Base-by-base conservation (phyloP, 225 moss, liverwort and hornwort genomes). In the Lunularia cruciata region DNA sequence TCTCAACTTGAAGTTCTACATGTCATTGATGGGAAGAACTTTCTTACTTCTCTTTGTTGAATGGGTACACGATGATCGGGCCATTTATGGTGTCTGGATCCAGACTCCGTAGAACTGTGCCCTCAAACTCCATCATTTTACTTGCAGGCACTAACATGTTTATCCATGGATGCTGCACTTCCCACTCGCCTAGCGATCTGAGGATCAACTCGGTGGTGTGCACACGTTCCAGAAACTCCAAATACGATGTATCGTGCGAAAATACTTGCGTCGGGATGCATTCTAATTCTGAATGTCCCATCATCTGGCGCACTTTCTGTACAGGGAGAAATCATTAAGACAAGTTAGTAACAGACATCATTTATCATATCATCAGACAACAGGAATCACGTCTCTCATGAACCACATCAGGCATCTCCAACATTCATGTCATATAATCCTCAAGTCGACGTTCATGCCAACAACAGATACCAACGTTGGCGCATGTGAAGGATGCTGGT, bases 81-180 rank as follows among this genome's bases (percentile, higher is more conserved):
- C 94, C 94, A 3, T 83, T 88, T 27, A 88, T 81, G 6, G 65
- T 77, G 47, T 48, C 40, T 0, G 70, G 70, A 4, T 72, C 69
- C 1, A 90, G 75, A 59, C 74, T 69, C 57, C 81, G 78, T 67
- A 95, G 75, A 31, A 95, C 88, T 3, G 75, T 79, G 22, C 22
- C 56, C 45, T 95, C 81, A 28, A 95, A 89, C 8, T 67, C 72
- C 1, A 68, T 40, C 47, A 95, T 85, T 45, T 86, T 73, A 0
- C 86, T 84, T 0, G 81, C 86, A 0, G 94, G 91, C 31, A 95
- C 85, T 40, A 95, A 85, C 27, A 95, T 19, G 59, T 95, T 78
- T 3, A 95, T 57, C 94, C 94, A 95, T 0, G 94, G 91, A 58
- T 95, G 94, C 0, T 85, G 89, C 35, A 95, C 89, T 1, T 87